Conservation (phyloP, 2,329 filamentous ascomycete genomes). For the Sporothrix humicola region DNA sequence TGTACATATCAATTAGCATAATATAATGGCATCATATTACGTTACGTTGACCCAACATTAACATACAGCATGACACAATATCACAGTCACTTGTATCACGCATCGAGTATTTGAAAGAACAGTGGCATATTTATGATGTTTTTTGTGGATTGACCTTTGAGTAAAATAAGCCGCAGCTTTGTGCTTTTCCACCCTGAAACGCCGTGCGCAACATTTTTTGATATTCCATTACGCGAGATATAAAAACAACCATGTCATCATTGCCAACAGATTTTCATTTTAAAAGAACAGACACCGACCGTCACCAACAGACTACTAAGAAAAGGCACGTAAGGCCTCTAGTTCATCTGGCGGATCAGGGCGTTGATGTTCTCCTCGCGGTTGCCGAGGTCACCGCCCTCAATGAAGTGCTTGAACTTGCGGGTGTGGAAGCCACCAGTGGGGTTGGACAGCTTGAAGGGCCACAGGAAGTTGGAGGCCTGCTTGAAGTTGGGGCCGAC, state of each 20-base stretch:
- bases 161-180: constrained; percentile 25
- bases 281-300: constrained; percentile 19
- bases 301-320: constrained; percentile 39
- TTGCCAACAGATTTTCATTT: constrained; percentile 19
- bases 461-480: constrained; percentile 99
- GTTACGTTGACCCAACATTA: background rate
- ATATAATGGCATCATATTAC: background rate
- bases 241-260: constrained; percentile 42
- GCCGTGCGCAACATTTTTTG: constrained; percentile 44
- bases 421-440: constrained; percentile 92
- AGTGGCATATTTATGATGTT: constrained; percentile 28
- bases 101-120: background rate
- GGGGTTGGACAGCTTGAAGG: constrained; percentile 99
- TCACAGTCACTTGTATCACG: background rate
- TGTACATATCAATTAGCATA: background rate
- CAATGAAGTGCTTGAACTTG: constrained; percentile 99
- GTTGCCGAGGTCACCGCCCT: constrained; percentile 98
- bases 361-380: constrained; percentile 97
- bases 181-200: constrained; percentile 42
- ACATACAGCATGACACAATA: background rate
- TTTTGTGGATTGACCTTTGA: constrained; percentile 28
- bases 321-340: constrained; percentile 48
- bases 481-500: constrained; percentile 99
- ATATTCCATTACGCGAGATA: constrained; percentile 35
- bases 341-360: constrained; percentile 99